Base-by-base conservation (phyloP, 2,329 filamentous ascomycete species). In the Stagonosporopsis vannaccii region DNA sequence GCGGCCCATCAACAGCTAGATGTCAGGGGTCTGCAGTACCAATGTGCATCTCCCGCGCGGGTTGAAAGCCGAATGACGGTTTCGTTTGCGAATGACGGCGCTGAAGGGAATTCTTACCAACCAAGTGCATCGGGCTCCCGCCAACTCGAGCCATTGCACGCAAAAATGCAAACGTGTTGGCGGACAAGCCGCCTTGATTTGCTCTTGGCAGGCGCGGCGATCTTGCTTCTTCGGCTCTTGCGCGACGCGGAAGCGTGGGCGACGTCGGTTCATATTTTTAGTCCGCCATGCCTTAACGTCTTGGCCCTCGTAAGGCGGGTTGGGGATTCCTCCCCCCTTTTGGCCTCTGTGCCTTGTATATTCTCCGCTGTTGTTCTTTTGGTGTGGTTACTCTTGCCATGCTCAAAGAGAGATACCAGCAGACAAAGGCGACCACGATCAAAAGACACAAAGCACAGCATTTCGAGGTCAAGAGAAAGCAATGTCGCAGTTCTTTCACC, bases 231-330 rank as follows among this genome's bases (percentile, higher is more conserved):
- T 61, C 42, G 44, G 59, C 39, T 42, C 43, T 46, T 51, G 30
- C 47, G 43, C 51, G 58, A 58, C 49, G 47, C 48, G 55, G 51
- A 48, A 60, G 40, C 40, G 47, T 58, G 44, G 47, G 54, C 57
- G 32, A 49, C 41, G 25, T 50, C 53, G 48, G 51, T 45, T 51
- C 48, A 39, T 62, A 65, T 65, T 64, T 59, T 62, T 64, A 59
- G 41, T 35, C 52, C 32, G 49, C 49, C 48, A 52, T 48, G 56
- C 37, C 43, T 58, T 52, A 37, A 53, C 15, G 25, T 41, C 62
- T 62, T 63, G 63, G 61, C 53, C 20, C 47, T 47, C 47, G 42
- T 51, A 35, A 51, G 42, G 53, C 53, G 42, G 47, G 36, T 32
- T 46, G 47, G 20, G 6, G 15, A 22, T 12, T 30, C 26, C 26